A percentile compares a stretch with the other conserved stretches of the same genome.
Evolutionary conservation across 2,329 filamentous ascomycete species (phyloP).

Genomic region (Talaromyces albobiverticillius): DNA sequence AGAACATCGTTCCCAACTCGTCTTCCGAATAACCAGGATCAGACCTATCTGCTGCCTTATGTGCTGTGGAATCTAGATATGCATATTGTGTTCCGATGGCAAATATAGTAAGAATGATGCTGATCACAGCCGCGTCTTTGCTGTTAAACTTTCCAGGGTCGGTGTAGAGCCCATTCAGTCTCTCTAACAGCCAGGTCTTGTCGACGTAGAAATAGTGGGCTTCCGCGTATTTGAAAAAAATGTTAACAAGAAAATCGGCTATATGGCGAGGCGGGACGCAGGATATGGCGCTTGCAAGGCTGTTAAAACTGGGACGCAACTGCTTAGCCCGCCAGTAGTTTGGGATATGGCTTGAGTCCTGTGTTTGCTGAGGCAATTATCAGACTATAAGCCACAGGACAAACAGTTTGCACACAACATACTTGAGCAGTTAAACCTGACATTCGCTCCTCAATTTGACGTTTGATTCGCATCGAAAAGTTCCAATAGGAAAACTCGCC

Average conservation of each 20-base stretch:
- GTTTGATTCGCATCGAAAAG: slow-evolving; percentile 41
- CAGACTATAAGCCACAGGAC: too few relatives aligned
- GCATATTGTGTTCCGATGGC: slow-evolving; percentile 44
- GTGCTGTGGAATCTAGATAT: slow-evolving; percentile 42
- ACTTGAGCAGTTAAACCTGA: too few relatives aligned
- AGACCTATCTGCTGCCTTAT: too few relatives aligned
- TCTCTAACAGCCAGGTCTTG: slow-evolving; percentile 38
- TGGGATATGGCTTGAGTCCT: slow-evolving; percentile 35
- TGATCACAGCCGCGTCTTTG: slow-evolving; percentile 38
- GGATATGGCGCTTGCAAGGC: slow-evolving; percentile 34
- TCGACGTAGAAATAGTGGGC: slow-evolving; percentile 44
- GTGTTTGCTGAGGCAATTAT: too few relatives aligned
- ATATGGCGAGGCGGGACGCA: slow-evolving; percentile 42
- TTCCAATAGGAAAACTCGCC: slow-evolving; percentile 45
- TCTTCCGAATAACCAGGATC: slow-evolving; percentile 54
- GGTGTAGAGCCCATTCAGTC: slow-evolving; percentile 35
- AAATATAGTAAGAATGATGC: slow-evolving; percentile 39
- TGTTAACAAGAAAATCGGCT: slow-evolving; percentile 42
- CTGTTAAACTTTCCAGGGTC: slow-evolving; percentile 30
- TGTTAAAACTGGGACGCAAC: slow-evolving; percentile 35
- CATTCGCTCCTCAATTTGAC: slow-evolving; percentile 43
- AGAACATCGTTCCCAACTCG: slow-evolving; percentile 55
- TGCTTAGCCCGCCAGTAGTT: slow-evolving; percentile 41
- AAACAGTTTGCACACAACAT: too few relatives aligned
- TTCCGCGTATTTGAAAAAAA: slow-evolving; percentile 44